phyloP scores from a whole-genome alignment of 1,284 basidiomycete genomes.

The Gomphus sp. region DNA sequence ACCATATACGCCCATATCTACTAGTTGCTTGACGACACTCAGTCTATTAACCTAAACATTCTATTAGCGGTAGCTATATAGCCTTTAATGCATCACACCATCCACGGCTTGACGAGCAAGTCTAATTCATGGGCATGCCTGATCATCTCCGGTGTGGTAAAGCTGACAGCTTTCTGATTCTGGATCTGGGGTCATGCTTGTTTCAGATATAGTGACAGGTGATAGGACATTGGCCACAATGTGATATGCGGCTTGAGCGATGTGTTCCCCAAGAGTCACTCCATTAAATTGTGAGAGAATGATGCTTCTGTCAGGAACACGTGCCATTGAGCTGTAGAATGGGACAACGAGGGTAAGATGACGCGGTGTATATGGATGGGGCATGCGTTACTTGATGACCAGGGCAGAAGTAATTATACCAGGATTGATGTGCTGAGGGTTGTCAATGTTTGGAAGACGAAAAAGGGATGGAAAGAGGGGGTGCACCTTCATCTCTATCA shows the following conservation, averaged over 20 bases:
- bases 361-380: background rate
- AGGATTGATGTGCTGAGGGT: constrained; percentile 34
- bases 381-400: constrained; percentile 41
- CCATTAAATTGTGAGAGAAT: constrained; percentile 46
- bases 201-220: constrained; percentile 38
- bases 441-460: background rate
- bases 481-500: constrained; percentile 58
- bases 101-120: constrained; percentile 62
- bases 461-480: background rate
- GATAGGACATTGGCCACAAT: constrained; percentile 64
- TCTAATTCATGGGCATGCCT: constrained; percentile 53
- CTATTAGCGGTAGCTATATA: background rate
- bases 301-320: constrained; percentile 21
- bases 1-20: constrained; percentile 57
- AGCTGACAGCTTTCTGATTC: constrained; percentile 38
- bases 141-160: constrained; percentile 63
- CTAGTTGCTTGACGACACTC: constrained; percentile 49
- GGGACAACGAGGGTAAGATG: background rate
- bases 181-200: constrained; percentile 35
- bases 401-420: constrained; percentile 50
- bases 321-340: constrained; percentile 16
- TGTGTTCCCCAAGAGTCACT: constrained; percentile 37
- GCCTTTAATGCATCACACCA: constrained; percentile 28
- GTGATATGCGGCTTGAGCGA: constrained; percentile 58
- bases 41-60: constrained; percentile 43